These are phyloP conservation scores for Podila verticillata DNA, from an alignment of 192 early-diverging fungal genomes.

Conservation along the genomic window DNA sequence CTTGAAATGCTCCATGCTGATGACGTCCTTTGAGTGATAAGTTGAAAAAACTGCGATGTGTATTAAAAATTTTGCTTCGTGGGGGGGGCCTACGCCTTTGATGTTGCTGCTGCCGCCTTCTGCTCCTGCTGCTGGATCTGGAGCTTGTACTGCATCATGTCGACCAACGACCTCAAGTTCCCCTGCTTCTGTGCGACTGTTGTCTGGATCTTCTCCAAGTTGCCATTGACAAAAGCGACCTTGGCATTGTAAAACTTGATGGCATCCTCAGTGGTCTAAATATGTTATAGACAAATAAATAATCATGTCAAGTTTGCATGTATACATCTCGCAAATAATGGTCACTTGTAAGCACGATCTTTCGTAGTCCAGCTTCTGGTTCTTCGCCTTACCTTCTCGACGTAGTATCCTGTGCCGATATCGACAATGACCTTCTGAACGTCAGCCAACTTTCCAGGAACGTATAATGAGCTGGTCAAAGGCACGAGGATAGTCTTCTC, in stretches of 20 bases:
- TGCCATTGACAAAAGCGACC: constrained; percentile 83
- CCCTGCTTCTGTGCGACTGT: constrained; percentile 83
- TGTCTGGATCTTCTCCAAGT: constrained; percentile 84
- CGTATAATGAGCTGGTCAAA: constrained; percentile 88
- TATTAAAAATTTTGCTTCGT: too few species aligned
- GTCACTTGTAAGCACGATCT: too few species aligned
- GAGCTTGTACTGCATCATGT: constrained; percentile 66
- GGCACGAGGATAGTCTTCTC: constrained; percentile 80
- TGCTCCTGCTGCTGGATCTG: constrained; percentile 54
- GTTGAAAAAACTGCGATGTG: too few species aligned
- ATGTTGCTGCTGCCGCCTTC: constrained; percentile 30
- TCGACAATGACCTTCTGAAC: constrained; percentile 91
- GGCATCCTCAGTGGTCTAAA: constrained; percentile 79
- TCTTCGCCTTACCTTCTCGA: constrained; percentile 78
- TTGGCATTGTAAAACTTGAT: constrained; percentile 85
- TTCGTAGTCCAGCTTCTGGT: too few species aligned
- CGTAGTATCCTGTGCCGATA: constrained; percentile 95
- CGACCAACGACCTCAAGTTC: constrained; percentile 66
- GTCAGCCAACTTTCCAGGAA: constrained; percentile 87
- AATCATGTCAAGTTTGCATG: background rate
- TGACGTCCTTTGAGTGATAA: too few species aligned
- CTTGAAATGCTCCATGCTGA: too few species aligned
- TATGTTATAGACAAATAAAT: background rate
- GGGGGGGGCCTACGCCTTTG: constrained; percentile 23
- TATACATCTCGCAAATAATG: background rate